Conservation (phyloP, 345 rosid genomes). For the Dovyalis caffra region DNA sequence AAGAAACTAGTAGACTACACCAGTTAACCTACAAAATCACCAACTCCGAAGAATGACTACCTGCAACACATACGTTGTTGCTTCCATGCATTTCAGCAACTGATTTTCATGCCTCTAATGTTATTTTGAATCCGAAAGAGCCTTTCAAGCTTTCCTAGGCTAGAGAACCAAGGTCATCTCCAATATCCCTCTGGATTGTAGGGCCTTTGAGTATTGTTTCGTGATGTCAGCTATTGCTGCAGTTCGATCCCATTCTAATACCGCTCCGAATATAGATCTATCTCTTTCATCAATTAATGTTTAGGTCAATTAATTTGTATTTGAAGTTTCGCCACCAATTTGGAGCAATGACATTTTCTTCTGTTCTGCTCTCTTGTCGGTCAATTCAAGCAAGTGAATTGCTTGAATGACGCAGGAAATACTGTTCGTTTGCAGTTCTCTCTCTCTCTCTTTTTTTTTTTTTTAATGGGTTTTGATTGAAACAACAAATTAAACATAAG, state of each 20-base stretch:
- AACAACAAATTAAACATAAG: too few species aligned
- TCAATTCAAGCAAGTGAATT: constrained; percentile 87
- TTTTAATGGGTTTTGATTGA: too few species aligned
- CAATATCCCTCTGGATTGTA: constrained; percentile 76
- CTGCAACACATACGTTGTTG: constrained; percentile 72
- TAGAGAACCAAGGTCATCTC: constrained; percentile 91
- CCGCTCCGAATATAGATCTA: constrained; percentile 80
- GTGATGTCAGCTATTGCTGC: constrained; percentile 82
- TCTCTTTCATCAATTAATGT: constrained; percentile 78
- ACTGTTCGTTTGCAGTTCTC: constrained; percentile 88
- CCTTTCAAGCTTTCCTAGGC: constrained; percentile 97
- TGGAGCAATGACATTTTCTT: constrained; percentile 73
- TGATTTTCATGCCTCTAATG: constrained; percentile 55
- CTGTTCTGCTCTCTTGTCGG: constrained; percentile 72
- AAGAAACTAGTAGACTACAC: too few species aligned
- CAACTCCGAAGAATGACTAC: constrained; percentile 93
- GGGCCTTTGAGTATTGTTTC: constrained; percentile 83
- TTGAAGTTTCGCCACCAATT: constrained; percentile 96
- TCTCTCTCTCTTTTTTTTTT: too few species aligned
- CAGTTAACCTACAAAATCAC: too few species aligned
- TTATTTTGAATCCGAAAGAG: constrained; percentile 73
- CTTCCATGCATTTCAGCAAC: constrained; percentile 79
- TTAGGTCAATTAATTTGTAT: constrained; percentile 67
- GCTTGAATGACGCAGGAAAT: constrained; percentile 92
- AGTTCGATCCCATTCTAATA: constrained; percentile 87